Percentiles rank a stretch among this genome's conserved stretches.
Evolutionary conservation across 2,329 filamentous ascomycete genomes (phyloP).

Genomic region (Colletotrichum magnum): DNA sequence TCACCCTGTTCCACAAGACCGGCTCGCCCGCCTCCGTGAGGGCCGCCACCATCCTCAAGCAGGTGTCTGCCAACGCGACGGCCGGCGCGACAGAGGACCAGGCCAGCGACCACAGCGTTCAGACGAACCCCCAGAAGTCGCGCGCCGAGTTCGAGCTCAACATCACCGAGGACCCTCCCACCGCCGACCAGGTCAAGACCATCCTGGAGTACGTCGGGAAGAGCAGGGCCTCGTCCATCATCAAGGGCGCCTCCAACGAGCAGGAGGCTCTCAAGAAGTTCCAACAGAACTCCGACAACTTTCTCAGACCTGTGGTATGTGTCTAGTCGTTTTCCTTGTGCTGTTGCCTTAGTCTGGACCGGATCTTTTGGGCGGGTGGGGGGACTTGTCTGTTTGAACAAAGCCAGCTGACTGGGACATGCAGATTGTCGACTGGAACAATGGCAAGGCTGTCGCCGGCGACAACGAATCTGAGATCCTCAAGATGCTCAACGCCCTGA

Average conservation of each 20-base stretch:
- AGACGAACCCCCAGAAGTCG: slow-evolving; percentile 64
- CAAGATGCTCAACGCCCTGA: slow-evolving; percentile 78
- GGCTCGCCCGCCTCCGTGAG: slow-evolving; percentile 79
- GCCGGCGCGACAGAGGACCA: slow-evolving; percentile 81
- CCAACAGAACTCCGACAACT: slow-evolving; percentile 76
- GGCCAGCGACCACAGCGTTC: slow-evolving; percentile 74
- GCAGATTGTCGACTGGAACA: slow-evolving; percentile 90
- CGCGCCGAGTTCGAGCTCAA: slow-evolving; percentile 87
- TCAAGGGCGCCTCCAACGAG: slow-evolving; percentile 81
- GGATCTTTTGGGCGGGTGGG: too few species aligned
- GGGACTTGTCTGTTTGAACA: neutral
- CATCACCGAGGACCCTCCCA: slow-evolving; percentile 85
- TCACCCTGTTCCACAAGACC: slow-evolving; percentile 96
- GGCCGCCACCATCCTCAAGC: slow-evolving; percentile 83
- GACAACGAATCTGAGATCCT: slow-evolving; percentile 91
- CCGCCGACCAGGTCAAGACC: slow-evolving; percentile 83
- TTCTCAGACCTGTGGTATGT: slow-evolving; percentile 84
- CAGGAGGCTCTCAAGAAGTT: slow-evolving; percentile 86
- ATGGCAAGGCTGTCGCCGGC: slow-evolving; percentile 83
- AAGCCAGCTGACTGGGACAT: slow-evolving; percentile 18
- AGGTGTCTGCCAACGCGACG: slow-evolving; percentile 78
- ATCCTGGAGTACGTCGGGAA: slow-evolving; percentile 87
- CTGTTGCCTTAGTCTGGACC: neutral
- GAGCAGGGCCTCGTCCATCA: slow-evolving; percentile 70
- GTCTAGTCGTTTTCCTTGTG: neutral